Percentiles rank a stretch among this genome's conserved stretches.
Evolutionary conservation across 306 rosid species (phyloP).

Genomic region (Inga leiocalycina): DNA sequence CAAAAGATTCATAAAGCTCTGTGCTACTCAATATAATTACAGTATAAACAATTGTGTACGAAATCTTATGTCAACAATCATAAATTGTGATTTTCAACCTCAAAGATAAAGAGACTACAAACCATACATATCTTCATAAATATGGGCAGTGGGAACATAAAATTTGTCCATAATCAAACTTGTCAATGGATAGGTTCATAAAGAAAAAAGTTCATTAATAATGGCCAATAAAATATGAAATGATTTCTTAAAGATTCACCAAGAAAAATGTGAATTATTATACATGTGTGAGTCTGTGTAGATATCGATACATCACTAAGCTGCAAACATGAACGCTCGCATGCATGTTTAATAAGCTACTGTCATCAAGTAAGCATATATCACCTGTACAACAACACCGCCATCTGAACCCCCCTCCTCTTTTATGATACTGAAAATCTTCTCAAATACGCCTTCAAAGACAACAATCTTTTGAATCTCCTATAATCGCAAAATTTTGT

Average conservation of each 20-base stretch:
- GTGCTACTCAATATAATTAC: constrained; percentile 20
- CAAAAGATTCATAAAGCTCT: constrained; percentile 28
- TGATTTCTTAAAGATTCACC: constrained; percentile 8
- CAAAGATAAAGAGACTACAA: neutral
- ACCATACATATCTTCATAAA: constrained; percentile 5
- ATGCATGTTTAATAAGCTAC: constrained; percentile 8
- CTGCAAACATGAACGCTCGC: neutral
- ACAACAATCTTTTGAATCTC: constrained; percentile 97
- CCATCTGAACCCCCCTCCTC: constrained; percentile 98
- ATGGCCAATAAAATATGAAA: constrained; percentile 16
- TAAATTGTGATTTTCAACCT: neutral
- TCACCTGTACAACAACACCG: constrained; percentile 98
- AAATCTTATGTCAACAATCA: neutral
- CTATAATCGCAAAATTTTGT: constrained; percentile 53
- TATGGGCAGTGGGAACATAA: constrained; percentile 3
- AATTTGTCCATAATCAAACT: neutral
- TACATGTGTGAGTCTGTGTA: neutral
- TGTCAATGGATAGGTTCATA: neutral
- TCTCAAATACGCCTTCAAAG: constrained; percentile 96
- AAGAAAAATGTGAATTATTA: neutral
- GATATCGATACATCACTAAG: constrained; percentile 1
- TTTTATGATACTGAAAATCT: constrained; percentile 83
- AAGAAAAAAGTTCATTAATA: neutral
- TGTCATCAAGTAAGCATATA: constrained; percentile 22
- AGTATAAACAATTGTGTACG: neutral